Percentiles rank a stretch among this genome's conserved stretches.
Evolutionary conservation across 108 stramenopile genomes (phyloP).

Genomic region (Pseudonitzschia multiseries): DNA sequence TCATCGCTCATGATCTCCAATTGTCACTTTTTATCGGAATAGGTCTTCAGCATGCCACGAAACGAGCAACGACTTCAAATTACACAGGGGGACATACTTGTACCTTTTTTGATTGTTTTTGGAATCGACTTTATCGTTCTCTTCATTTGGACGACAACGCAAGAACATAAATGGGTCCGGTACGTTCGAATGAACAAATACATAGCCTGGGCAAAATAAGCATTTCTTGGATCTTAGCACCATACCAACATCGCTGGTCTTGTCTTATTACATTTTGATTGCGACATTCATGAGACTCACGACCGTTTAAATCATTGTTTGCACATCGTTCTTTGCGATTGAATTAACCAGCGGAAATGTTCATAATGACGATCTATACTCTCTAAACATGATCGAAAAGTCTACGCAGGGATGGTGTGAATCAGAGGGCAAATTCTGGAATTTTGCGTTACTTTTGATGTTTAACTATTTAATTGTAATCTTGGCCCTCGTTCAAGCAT

Average conservation of each 20-base stretch:
- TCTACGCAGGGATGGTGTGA: conserved; percentile 29
- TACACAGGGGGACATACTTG: conserved; percentile 23
- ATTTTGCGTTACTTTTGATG: conserved; percentile 25
- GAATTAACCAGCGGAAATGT: background rate
- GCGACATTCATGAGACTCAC: no score
- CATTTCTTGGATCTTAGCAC: background rate
- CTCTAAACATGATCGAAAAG: conserved; percentile 8
- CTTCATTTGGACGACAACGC: conserved; percentile 29
- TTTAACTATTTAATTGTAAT: conserved; percentile 33
- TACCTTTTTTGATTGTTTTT: conserved; percentile 32
- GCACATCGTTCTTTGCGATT: background rate
- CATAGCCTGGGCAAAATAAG: no score
- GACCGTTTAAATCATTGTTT: no score
- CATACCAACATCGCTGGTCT: background rate
- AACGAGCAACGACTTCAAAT: conserved; percentile 33
- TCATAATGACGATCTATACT: background rate
- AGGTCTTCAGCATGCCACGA: conserved; percentile 26
- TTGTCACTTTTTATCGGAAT: background rate
- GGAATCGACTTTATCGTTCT: conserved; percentile 31
- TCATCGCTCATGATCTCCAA: background rate
- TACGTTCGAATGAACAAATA: background rate
- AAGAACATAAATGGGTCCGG: conserved; percentile 24
- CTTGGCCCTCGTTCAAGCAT: conserved; percentile 47
- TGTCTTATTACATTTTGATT: background rate
- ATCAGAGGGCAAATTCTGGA: conserved; percentile 11